phyloP scores from a whole-genome alignment of 2,329 filamentous ascomycete genomes.

The Allantophomopsis lycopodina region DNA sequence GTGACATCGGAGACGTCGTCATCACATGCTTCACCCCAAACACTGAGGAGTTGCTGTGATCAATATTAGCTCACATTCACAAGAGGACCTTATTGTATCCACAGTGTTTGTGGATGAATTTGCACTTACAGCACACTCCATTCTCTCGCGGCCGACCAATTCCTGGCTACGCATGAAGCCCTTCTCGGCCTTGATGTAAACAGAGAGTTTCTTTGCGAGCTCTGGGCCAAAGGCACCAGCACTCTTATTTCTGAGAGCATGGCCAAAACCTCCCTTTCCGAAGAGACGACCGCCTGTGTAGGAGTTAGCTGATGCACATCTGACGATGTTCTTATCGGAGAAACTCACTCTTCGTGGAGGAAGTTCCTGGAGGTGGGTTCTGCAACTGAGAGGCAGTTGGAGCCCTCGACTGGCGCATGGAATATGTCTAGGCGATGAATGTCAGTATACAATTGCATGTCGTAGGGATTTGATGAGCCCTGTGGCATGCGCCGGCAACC shows the following conservation, averaged over 20 bases:
- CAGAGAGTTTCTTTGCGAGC: slow-evolving; percentile 91
- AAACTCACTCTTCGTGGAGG: slow-evolving; percentile 64
- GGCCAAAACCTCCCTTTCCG: slow-evolving; percentile 67
- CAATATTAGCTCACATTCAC: not conserved
- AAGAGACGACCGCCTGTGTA: slow-evolving; percentile 57
- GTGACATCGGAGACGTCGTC: slow-evolving; percentile 98
- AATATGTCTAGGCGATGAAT: slow-evolving; percentile 37
- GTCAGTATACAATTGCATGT: too few species aligned
- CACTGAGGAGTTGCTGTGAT: slow-evolving; percentile 84
- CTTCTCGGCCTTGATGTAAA: slow-evolving; percentile 99
- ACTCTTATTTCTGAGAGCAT: slow-evolving; percentile 57
- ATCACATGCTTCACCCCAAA: slow-evolving; percentile 92
- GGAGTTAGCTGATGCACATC: not conserved
- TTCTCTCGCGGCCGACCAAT: slow-evolving; percentile 84
- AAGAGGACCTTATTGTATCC: not conserved
- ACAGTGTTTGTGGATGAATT: not conserved
- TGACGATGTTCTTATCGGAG: not conserved
- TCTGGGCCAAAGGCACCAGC: slow-evolving; percentile 60
- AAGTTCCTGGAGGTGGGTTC: slow-evolving; percentile 86
- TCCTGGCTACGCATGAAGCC: slow-evolving; percentile 99
- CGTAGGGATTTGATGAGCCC: too few species aligned
- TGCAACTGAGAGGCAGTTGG: slow-evolving; percentile 69
- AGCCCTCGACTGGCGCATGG: slow-evolving; percentile 93
- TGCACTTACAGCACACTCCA: slow-evolving; percentile 85
- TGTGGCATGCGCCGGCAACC: too few species aligned